Conservation (phyloP, 805 yeast genomes). For the Suhomyces pyralidae region DNA sequence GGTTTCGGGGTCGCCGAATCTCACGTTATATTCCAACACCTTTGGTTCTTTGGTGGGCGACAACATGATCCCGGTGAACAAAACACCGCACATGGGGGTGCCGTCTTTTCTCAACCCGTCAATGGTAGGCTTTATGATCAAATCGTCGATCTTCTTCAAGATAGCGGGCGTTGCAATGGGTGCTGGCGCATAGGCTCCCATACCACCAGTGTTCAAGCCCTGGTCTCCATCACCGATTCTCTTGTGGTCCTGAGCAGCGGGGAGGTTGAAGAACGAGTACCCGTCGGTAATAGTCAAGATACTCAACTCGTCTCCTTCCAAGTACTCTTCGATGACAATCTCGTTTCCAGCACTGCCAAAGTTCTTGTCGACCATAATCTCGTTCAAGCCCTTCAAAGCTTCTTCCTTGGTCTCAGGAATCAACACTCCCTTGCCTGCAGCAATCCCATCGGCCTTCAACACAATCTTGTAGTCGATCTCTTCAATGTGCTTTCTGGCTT, state of each 20-base stretch:
- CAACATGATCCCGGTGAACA: conserved; percentile 93
- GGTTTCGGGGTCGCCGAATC: conserved; percentile 99
- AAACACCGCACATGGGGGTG: conserved; percentile 90
- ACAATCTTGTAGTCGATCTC: conserved; percentile 73
- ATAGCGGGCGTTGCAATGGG: conserved; percentile 85
- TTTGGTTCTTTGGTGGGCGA: conserved; percentile 80
- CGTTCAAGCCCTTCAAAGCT: conserved; percentile 78
- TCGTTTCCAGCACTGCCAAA: conserved; percentile 92
- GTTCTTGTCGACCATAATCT: conserved; percentile 83
- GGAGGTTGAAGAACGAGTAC: conserved; percentile 82
- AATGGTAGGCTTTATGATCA: conserved; percentile 85
- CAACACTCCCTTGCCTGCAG: conserved; percentile 98
- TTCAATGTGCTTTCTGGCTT: conserved; percentile 69
- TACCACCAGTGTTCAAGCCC: conserved; percentile 98
- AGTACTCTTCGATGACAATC: conserved; percentile 91
- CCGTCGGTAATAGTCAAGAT: conserved; percentile 93
- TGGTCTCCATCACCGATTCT: conserved; percentile 89
- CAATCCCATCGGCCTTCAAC: conserved; percentile 95
- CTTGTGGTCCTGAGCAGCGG: conserved; percentile 98
- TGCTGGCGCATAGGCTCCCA: conserved; percentile 99
- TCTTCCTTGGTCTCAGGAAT: conserved; percentile 83
- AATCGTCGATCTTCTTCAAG: conserved; percentile 63
- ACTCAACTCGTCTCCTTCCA: conserved; percentile 96
- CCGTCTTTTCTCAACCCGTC: conserved; percentile 96
- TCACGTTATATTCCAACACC: conserved; percentile 93